Percentiles rank a stretch among this genome's conserved stretches.
Evolutionary conservation across 2,329 filamentous ascomycete genomes (phyloP).

Genomic region (Pseudogymnoascus sp.): DNA sequence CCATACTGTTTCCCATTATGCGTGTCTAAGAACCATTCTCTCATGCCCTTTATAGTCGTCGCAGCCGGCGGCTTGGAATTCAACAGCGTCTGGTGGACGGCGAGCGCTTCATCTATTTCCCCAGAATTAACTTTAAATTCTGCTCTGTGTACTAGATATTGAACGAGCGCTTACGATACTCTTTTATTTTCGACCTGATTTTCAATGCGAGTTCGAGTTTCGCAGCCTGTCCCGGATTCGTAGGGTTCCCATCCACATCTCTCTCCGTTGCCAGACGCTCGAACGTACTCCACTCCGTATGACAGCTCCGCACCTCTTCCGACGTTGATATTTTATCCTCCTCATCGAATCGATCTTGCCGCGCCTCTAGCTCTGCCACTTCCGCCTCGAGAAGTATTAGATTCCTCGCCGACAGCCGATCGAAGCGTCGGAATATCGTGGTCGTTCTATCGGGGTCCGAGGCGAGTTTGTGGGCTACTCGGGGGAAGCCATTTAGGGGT

Average conservation of each 20-base stretch:
- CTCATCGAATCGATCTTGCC: conserved; percentile 15
- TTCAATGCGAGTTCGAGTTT: conserved; percentile 16
- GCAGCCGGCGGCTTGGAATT: conserved; percentile 12
- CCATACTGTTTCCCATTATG: neutral
- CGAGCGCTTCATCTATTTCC: conserved; percentile 16
- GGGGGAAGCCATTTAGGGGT: conserved; percentile 8
- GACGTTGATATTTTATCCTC: conserved; percentile 11
- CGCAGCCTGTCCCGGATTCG: neutral
- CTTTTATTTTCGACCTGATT: conserved; percentile 15
- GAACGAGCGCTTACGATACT: conserved; percentile 16
- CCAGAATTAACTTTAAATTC: neutral
- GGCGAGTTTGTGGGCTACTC: neutral
- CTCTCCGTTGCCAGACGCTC: conserved; percentile 7
- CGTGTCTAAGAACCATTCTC: conserved; percentile 19
- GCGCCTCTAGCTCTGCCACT: conserved; percentile 11
- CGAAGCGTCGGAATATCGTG: conserved; percentile 11
- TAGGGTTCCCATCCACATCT: neutral
- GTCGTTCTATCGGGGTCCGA: conserved; percentile 7
- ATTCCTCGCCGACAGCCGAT: conserved; percentile 12
- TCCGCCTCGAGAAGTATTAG: conserved; percentile 11
- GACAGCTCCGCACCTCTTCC: conserved; percentile 13
- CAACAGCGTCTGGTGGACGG: conserved; percentile 16
- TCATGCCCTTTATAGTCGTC: conserved; percentile 19
- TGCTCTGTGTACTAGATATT: too few relatives aligned
- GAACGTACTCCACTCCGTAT: conserved; percentile 16